These are phyloP conservation scores for Cyberlindnera bimundalis DNA, from an alignment of 805 yeast genomes.

Conservation along the genomic window DNA sequence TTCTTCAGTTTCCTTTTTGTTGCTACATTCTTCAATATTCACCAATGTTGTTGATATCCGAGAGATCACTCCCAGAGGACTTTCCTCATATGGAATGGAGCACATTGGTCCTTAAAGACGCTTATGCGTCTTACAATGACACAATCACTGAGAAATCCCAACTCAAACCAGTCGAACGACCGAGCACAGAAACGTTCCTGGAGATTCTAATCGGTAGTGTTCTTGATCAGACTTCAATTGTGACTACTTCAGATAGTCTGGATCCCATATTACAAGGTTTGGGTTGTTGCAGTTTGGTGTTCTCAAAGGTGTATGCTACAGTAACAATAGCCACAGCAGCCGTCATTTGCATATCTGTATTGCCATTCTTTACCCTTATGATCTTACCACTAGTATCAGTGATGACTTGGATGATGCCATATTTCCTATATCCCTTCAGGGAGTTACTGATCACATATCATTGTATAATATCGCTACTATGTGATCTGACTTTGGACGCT, in stretches of 20 bases:
- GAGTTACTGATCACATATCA: constrained; percentile 1
- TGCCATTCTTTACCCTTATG: not conserved
- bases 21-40: too few species aligned
- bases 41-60: not conserved
- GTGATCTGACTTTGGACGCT: not conserved
- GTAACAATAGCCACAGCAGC: not conserved
- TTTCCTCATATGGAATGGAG: constrained; percentile 14
- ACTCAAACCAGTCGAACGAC: not conserved
- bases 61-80: not conserved
- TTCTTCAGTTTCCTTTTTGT: not conserved
- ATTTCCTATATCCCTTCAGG: not conserved
- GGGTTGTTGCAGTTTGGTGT: not conserved
- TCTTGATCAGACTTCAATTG: not conserved
- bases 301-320: not conserved
- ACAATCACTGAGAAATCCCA: not conserved
- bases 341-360: not conserved
- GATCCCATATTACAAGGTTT: not conserved
- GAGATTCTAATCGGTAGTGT: not conserved
- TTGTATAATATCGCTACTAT: not conserved
- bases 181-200: not conserved
- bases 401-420: not conserved
- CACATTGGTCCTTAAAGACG: constrained; percentile 1
- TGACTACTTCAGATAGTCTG: not conserved
- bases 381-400: not conserved
- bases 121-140: not conserved